These are phyloP conservation scores for Neoarthrinium moseri DNA, from an alignment of 2,329 filamentous ascomycete species.

Conservation along the genomic window DNA sequence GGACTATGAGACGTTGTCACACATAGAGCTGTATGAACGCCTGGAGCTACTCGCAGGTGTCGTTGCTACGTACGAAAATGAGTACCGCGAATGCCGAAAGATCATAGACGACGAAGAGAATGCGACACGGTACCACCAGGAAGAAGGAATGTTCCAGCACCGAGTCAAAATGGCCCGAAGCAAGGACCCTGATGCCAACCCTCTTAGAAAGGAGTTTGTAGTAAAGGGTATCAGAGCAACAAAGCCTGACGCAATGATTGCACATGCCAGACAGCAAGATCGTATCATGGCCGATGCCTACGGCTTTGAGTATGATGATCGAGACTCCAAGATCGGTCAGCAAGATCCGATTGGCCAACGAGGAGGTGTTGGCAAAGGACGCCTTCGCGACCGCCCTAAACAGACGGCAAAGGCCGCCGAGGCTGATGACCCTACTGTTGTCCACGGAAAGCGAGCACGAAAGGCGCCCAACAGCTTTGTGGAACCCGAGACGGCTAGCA, in stretches of 20 bases:
- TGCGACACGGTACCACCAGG: slow-evolving; percentile 46
- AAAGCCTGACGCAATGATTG: slow-evolving; percentile 38
- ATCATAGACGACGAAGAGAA: slow-evolving; percentile 59
- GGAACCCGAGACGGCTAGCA: slow-evolving; percentile 48
- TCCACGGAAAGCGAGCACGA: slow-evolving; percentile 52
- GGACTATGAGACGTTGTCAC: slow-evolving; percentile 47
- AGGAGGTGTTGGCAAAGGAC: slow-evolving; percentile 53
- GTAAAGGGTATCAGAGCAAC: slow-evolving; percentile 53
- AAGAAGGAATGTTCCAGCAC: slow-evolving; percentile 37
- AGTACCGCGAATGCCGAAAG: slow-evolving; percentile 50
- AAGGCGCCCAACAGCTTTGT: slow-evolving; percentile 52
- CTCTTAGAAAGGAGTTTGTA: slow-evolving; percentile 50
- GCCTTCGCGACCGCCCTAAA: slow-evolving; percentile 56
- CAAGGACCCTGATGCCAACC: slow-evolving; percentile 41
- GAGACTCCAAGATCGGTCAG: slow-evolving; percentile 54
- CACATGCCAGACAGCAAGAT: slow-evolving; percentile 49
- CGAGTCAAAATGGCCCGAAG: slow-evolving; percentile 41
- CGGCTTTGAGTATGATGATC: slow-evolving; percentile 60
- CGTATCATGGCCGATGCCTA: slow-evolving; percentile 58
- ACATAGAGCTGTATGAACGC: slow-evolving; percentile 42
- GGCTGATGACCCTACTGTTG: slow-evolving; percentile 42
- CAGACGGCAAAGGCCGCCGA: slow-evolving; percentile 60
- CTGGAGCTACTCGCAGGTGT: slow-evolving; percentile 44
- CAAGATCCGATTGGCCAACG: slow-evolving; percentile 59
- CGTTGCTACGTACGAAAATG: slow-evolving; percentile 51